A percentile compares a stretch with the other conserved stretches of the same genome.
Evolutionary conservation across 768 basidiomycete genomes (phyloP).

Genomic region (Heimioporus sp.): DNA sequence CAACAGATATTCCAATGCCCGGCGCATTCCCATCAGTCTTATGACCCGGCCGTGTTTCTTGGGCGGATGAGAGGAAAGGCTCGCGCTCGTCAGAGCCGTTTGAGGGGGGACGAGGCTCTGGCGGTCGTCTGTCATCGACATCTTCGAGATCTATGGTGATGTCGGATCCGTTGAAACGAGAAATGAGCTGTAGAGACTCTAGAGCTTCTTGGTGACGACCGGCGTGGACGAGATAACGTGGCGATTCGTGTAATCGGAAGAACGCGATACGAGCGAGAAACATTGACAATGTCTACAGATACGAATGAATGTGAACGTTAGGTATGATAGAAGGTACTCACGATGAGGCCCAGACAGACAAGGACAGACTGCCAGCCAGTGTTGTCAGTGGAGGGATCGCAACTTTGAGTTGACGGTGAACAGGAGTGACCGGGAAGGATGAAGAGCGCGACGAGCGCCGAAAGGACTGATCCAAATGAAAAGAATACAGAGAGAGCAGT

Average conservation of each 20-base stretch:
- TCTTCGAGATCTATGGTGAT: constrained; percentile 68
- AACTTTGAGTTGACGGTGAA: constrained; percentile 40
- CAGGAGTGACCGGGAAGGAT: constrained; percentile 80
- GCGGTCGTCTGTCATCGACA: constrained; percentile 47
- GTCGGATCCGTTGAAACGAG: constrained; percentile 78
- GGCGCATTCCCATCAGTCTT: constrained; percentile 15
- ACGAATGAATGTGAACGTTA: constrained; percentile 4
- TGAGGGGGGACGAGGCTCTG: constrained; percentile 15
- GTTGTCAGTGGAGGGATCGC: constrained; percentile 69
- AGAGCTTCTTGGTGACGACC: constrained; percentile 84
- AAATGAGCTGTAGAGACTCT: constrained; percentile 79
- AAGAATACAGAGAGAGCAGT: constrained; percentile 95
- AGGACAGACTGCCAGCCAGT: constrained; percentile 90
- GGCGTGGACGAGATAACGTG: constrained; percentile 87
- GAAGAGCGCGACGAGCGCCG: constrained; percentile 76
- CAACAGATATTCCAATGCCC: not conserved
- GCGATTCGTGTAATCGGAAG: constrained; percentile 93
- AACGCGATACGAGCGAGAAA: constrained; percentile 84
- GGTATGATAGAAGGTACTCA: constrained; percentile 43
- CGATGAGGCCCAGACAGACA: constrained; percentile 72
- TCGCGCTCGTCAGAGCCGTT: constrained; percentile 25
- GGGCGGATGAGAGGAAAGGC: constrained; percentile 24
- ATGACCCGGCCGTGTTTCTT: constrained; percentile 7
- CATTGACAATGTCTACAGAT: constrained; percentile 76
- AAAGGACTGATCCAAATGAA: constrained; percentile 85